Percentiles rank a stretch among this genome's conserved stretches.
These are phyloP conservation scores for Fusarium caatingaense DNA, from an alignment of 2,329 filamentous ascomycete genomes.

Conservation along the genomic window DNA sequence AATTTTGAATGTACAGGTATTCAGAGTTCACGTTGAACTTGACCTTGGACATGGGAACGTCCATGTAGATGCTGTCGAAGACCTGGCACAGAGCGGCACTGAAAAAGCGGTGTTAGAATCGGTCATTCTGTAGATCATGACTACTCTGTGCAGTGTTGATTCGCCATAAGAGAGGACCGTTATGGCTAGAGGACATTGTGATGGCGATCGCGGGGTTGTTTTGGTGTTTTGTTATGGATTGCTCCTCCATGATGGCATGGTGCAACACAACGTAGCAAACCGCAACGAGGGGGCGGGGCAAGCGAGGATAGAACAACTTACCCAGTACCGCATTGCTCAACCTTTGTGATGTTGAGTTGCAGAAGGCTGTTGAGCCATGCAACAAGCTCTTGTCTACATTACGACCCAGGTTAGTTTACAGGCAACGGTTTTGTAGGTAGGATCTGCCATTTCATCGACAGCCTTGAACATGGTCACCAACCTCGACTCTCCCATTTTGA, in stretches of 20 bases:
- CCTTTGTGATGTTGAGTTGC: constrained; percentile 97
- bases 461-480: constrained; percentile 43
- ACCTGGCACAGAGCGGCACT: constrained; percentile 97
- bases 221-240: constrained; percentile 26
- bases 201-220: constrained; percentile 29
- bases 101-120: constrained; percentile 40
- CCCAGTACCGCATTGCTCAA: constrained; percentile 99
- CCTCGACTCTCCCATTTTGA: constrained; percentile 63
- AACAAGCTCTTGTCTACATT: constrained; percentile 90
- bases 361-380: constrained; percentile 98
- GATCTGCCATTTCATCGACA: constrained; percentile 5
- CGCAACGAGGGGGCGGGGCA: constrained; percentile 45
- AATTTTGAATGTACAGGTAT: constrained; percentile 98
- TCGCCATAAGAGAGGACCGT: background rate
- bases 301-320: constrained; percentile 59
- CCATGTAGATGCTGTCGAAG: constrained; percentile 97
- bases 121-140: background rate
- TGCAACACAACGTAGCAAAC: constrained; percentile 30
- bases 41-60: constrained; percentile 93
- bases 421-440: background rate
- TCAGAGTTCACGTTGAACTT: constrained; percentile 99
- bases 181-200: background rate
- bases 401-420: constrained; percentile 33
- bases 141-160: background rate
- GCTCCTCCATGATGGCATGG: constrained; percentile 33